Evolutionary conservation across 495 filamentous ascomycete species (phyloP).

Genomic region (Parathielavia appendiculata): DNA sequence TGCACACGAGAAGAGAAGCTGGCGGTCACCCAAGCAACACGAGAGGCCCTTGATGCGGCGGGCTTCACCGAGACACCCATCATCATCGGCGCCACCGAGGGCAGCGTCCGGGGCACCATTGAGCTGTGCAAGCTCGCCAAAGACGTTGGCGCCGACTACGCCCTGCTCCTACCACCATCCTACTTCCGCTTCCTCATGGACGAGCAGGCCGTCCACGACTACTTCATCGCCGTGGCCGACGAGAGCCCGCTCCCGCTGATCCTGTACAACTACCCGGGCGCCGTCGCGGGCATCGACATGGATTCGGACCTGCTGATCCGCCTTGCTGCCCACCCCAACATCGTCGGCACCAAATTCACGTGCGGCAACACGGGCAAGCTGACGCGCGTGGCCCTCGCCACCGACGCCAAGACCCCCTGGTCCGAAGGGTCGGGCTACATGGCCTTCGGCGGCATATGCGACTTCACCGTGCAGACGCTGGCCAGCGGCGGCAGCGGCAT

Average conservation of each 20-base stretch:
- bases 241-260: conserved; percentile 70
- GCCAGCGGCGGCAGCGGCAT: conserved; percentile 76
- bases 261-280: conserved; percentile 88
- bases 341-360: conserved; percentile 86
- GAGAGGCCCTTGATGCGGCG: conserved; percentile 76
- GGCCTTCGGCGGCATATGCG: conserved; percentile 83
- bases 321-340: conserved; percentile 75
- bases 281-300: conserved; percentile 88
- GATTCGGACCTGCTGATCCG: conserved; percentile 81
- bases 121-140: conserved; percentile 65
- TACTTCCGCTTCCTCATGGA: conserved; percentile 79
- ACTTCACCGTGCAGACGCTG: conserved; percentile 80
- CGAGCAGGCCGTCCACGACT: conserved; percentile 70
- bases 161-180: conserved; percentile 70
- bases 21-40: conserved; percentile 70
- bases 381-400: conserved; percentile 72
- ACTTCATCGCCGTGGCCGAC: conserved; percentile 72
- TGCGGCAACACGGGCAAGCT: conserved; percentile 87
- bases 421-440: conserved; percentile 66
- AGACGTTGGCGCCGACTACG: conserved; percentile 70
- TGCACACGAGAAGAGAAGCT: conserved; percentile 68
- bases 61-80: conserved; percentile 72
- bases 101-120: conserved; percentile 71
- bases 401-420: conserved; percentile 65
- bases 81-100: conserved; percentile 74